Evolutionary conservation across 306 rosid species (phyloP), one percentile per base, ranked within the genome.

Genomic region (Trifolium subterraneum): DNA sequence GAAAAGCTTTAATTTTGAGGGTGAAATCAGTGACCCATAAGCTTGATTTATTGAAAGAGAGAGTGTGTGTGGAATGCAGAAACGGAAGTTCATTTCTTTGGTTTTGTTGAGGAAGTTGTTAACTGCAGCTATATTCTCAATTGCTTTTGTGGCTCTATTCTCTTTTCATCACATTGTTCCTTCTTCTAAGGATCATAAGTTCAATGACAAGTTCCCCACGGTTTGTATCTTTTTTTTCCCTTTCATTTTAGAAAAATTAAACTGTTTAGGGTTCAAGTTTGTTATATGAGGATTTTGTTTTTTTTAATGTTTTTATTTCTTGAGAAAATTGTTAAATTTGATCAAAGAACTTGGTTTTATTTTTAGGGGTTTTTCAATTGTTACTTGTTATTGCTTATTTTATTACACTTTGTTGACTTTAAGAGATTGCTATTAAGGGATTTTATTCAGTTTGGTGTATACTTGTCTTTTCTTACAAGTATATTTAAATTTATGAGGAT

Each of bases 151-250:
- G 42, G 92, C 92, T 52, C 77, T 94, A 20, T 77, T 90, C 84
- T 88, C 95, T 50, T 88, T 75, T 18, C 96, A 84, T 68, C 90
- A 84, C 72, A 71, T 85, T 44, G 85, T 93, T 55, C 93, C 97
- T 84, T 88, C 94, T 5, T 90, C 91, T 42, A 75, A 80, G 59
- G 88, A 83, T 83, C 83, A 86, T 10, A 76, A 83, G 79, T 88
- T 89, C 88, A 86, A 88, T 85, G 94, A 87, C 84, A 90, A 83
- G 86, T 86, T 91, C 67, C 79, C 86, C 58, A 84, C 90, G 96
- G 98, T 90, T 66, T 47, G 56, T 55, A 13, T 63, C 13, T 23
- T 22, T 62, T 64, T 3, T 19, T 20, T 29, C 1, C 29, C 10
- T 38, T 39, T 39, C 1, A 10, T 3, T 42, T 15, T 20, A 10